Evolutionary conservation across 2,329 filamentous ascomycete species (phyloP).

Genomic region (Alternaria solani): DNA sequence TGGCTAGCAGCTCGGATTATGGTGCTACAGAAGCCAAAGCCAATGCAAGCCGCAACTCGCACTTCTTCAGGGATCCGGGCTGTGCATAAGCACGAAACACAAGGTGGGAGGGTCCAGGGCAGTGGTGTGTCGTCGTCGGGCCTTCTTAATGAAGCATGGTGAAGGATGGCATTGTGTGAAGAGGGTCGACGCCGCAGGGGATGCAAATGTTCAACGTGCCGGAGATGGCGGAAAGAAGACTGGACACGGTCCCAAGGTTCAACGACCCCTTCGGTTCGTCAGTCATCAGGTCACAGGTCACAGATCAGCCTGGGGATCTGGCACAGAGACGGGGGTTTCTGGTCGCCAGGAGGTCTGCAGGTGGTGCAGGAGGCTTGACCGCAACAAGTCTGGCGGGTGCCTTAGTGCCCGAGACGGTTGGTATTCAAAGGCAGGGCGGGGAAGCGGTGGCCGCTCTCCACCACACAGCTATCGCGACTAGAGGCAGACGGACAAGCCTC

Average conservation of each 20-base stretch:
- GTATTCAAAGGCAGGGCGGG: conserved; percentile 24
- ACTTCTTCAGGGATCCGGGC: conserved; percentile 25
- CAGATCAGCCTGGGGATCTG: conserved; percentile 26
- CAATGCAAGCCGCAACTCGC: conserved; percentile 27
- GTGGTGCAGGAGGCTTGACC: conserved; percentile 22
- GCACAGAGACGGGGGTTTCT: conserved; percentile 27
- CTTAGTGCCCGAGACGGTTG: conserved; percentile 33
- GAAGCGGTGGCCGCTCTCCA: conserved; percentile 20
- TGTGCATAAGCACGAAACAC: conserved; percentile 39
- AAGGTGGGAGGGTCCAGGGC: conserved; percentile 10
- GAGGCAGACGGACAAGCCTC: background rate
- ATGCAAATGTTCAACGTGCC: conserved; percentile 21
- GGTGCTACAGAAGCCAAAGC: conserved; percentile 34
- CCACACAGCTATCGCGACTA: conserved; percentile 13
- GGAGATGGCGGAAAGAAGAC: conserved; percentile 23
- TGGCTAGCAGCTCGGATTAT: conserved; percentile 30
- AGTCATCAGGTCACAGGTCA: conserved; percentile 33
- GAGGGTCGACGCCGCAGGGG: conserved; percentile 18
- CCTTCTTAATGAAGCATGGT: conserved; percentile 29
- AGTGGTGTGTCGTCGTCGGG: conserved; percentile 17
- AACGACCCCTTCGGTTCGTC: conserved; percentile 24
- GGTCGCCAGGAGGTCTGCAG: conserved; percentile 33
- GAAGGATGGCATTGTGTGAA: conserved; percentile 31
- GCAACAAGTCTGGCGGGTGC: conserved; percentile 15
- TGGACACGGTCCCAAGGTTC: conserved; percentile 21